A percentile compares a stretch with the other conserved stretches of the same genome.
These are phyloP conservation scores for Torulaspora globosa DNA, from an alignment of 1,139 yeast genomes.

Conservation along the genomic window DNA sequence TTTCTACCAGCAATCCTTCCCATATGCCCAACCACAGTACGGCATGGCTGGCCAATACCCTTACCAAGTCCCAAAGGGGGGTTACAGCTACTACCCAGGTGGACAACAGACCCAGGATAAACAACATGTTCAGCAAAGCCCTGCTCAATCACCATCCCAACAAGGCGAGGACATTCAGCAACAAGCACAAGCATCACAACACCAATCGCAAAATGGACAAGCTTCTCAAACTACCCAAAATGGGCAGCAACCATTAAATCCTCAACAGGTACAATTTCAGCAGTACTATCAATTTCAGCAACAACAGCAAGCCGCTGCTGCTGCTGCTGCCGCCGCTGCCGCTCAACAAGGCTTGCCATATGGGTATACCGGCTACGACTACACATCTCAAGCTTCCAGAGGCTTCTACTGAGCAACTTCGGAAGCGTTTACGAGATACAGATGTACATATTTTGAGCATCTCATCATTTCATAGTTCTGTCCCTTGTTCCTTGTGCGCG, in stretches of 20 bases:
- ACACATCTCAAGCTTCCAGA: slow-evolving; percentile 33
- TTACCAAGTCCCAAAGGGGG: slow-evolving; percentile 34
- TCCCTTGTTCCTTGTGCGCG: slow-evolving; percentile 4
- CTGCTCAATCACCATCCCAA: slow-evolving; percentile 16
- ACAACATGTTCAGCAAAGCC: slow-evolving; percentile 22
- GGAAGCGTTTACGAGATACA: slow-evolving; percentile 3
- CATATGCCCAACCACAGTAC: slow-evolving; percentile 36
- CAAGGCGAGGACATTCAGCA: slow-evolving; percentile 22
- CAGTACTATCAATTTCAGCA: slow-evolving; percentile 36
- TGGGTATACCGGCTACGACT: slow-evolving; percentile 35
- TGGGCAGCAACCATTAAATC: slow-evolving; percentile 25
- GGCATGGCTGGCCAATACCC: slow-evolving; percentile 36
- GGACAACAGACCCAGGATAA: slow-evolving; percentile 26
- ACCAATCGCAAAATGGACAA: slow-evolving; percentile 19
- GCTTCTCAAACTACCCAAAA: slow-evolving; percentile 24
- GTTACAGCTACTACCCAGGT: slow-evolving; percentile 31
- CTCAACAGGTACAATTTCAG: slow-evolving; percentile 35
- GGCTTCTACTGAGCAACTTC: slow-evolving; percentile 29
- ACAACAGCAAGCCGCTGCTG: slow-evolving; percentile 28
- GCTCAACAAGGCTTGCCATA: slow-evolving; percentile 32
- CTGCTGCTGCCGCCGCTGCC: slow-evolving; percentile 26
- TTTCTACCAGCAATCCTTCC: slow-evolving; percentile 36
- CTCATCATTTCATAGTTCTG: slow-evolving; percentile 9
- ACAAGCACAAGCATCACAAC: slow-evolving; percentile 21
- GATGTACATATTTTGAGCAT: slow-evolving; percentile 11